phyloP scores from a whole-genome alignment of 1,139 yeast species.

The Debaryomyces robertsiae region DNA sequence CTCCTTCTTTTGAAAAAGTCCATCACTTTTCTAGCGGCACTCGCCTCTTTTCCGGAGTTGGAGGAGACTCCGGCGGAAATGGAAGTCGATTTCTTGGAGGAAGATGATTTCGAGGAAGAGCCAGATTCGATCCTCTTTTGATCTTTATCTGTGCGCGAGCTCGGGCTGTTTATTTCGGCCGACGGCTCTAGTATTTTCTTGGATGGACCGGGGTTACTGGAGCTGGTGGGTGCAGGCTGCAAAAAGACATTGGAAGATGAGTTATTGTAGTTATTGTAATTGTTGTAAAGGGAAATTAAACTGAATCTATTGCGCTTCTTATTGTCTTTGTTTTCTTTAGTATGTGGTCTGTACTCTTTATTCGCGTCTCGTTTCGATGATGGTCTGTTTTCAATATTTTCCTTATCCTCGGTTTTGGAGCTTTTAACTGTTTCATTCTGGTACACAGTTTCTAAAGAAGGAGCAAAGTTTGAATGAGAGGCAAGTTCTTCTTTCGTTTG shows the following conservation, averaged over 20 bases:
- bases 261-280: constrained; percentile 29
- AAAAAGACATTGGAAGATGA: constrained; percentile 20
- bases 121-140: constrained; percentile 23
- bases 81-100: constrained; percentile 17
- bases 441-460: not conserved
- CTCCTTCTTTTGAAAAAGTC: constrained; percentile 82
- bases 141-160: constrained; percentile 15
- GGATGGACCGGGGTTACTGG: constrained; percentile 15
- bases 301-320: constrained; percentile 55
- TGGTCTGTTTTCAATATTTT: constrained; percentile 15
- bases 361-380: constrained; percentile 5
- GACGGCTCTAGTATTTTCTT: constrained; percentile 48
- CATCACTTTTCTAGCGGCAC: constrained; percentile 78
- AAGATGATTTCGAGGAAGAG: constrained; percentile 17
- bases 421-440: not conserved
- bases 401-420: constrained; percentile 9
- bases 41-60: constrained; percentile 52
- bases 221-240: constrained; percentile 12
- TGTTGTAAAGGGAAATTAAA: constrained; percentile 53
- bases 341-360: constrained; percentile 17
- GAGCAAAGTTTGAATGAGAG: not conserved
- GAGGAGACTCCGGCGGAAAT: constrained; percentile 20
- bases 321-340: constrained; percentile 34
- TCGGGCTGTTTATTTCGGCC: constrained; percentile 29
- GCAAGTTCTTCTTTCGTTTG: not conserved